phyloP scores from a whole-genome alignment of 1,139 yeast genomes.

The Geotrichum aggregatum region DNA sequence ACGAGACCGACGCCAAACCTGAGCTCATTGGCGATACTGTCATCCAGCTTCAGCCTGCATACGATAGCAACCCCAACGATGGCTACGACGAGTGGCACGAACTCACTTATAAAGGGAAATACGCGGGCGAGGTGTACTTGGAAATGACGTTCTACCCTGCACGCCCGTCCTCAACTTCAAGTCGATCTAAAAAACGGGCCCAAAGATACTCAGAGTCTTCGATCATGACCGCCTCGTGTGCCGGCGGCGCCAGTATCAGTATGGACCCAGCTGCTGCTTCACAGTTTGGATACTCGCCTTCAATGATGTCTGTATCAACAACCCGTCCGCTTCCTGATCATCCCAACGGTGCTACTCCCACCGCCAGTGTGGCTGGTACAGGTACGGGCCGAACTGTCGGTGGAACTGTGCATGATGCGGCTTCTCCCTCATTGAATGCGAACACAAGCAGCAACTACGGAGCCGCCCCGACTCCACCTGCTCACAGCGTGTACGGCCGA shows the following conservation, averaged over 20 bases:
- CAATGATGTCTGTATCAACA: not conserved
- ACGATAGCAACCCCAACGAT: conserved; percentile 55
- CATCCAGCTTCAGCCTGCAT: conserved; percentile 70
- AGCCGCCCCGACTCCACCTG: conserved; percentile 6
- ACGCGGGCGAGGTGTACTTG: conserved; percentile 83
- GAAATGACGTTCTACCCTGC: conserved; percentile 87
- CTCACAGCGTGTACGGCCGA: conserved; percentile 4
- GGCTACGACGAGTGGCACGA: conserved; percentile 89
- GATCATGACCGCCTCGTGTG: not conserved
- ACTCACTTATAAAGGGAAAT: conserved; percentile 59
- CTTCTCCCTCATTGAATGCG: no score
- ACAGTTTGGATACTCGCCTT: not conserved
- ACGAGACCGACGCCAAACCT: conserved; percentile 82
- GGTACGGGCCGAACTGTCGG: no score
- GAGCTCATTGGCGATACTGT: conserved; percentile 80
- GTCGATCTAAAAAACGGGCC: not conserved
- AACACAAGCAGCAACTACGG: no score
- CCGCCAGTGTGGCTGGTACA: no score
- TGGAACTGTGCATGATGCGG: no score
- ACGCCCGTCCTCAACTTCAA: not conserved
- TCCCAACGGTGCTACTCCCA: no score
- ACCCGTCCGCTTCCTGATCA: no score
- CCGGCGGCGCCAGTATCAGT: no score
- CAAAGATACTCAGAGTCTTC: conserved; percentile 1
- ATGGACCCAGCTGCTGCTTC: no score